Evolutionary conservation across 495 filamentous ascomycete genomes (phyloP).

Genomic region (Penicillium paradoxum): DNA sequence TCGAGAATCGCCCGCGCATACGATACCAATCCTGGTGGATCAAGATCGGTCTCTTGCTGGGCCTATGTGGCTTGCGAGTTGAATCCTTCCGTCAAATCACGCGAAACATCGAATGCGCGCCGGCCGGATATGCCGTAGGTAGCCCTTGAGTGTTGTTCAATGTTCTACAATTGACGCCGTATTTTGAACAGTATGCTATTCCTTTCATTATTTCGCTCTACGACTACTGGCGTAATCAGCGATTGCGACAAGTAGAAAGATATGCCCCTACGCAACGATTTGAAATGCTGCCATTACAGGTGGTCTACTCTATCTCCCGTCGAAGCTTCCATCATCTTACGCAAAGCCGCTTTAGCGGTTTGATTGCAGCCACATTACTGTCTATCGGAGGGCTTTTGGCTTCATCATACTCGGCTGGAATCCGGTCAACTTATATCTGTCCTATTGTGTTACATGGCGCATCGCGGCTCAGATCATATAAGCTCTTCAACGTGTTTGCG

Average conservation of each 20-base stretch:
- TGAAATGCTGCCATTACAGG: constrained; percentile 14
- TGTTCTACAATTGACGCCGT: constrained; percentile 6
- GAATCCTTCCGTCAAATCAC: constrained; percentile 35
- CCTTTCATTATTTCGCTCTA: constrained; percentile 43
- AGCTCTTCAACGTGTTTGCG: constrained; percentile 23
- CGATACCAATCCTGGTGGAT: constrained; percentile 19
- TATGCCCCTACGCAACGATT: constrained; percentile 21
- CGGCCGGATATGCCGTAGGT: constrained; percentile 38
- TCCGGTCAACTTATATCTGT: constrained; percentile 46
- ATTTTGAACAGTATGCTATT: constrained; percentile 26
- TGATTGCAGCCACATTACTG: constrained; percentile 34
- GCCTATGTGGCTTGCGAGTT: constrained; percentile 35
- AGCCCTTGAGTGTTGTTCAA: neutral
- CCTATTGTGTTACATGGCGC: constrained; percentile 27
- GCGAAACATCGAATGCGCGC: constrained; percentile 38
- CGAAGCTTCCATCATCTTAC: constrained; percentile 26
- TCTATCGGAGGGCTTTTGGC: constrained; percentile 26
- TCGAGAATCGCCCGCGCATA: constrained; percentile 5
- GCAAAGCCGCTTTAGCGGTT: constrained; percentile 26
- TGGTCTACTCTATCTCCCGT: constrained; percentile 17
- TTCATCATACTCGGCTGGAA: constrained; percentile 23
- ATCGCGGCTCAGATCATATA: constrained; percentile 22
- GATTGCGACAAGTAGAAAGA: constrained; percentile 17
- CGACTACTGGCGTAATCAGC: constrained; percentile 38
- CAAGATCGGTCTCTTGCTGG: constrained; percentile 22